A percentile compares a stretch with the other conserved stretches of the same genome.
These are phyloP conservation scores for Penicillium sp. DNA, from an alignment of 2,329 filamentous ascomycete species.

Conservation along the genomic window DNA sequence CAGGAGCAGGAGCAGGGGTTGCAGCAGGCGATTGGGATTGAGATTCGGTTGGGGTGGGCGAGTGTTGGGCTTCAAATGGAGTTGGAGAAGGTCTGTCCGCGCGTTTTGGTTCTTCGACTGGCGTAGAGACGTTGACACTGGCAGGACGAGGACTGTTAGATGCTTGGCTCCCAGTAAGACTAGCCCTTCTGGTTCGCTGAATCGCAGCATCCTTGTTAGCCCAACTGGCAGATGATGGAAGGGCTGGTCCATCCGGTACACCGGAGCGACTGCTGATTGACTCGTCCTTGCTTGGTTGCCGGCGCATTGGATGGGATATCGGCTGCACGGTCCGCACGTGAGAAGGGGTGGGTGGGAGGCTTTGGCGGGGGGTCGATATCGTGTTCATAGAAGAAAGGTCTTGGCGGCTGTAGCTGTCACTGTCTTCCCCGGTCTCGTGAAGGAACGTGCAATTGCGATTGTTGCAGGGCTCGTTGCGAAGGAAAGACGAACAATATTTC, in stretches of 20 bases:
- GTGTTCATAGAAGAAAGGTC: conserved; percentile 95
- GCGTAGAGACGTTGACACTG: conserved; percentile 46
- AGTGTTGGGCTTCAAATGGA: conserved; percentile 28
- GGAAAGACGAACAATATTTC: conserved; percentile 97
- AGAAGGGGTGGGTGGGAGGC: conserved; percentile 53
- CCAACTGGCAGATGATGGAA: conserved; percentile 94
- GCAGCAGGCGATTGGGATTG: conserved; percentile 8
- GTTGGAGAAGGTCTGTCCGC: conserved; percentile 32
- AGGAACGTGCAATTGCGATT: conserved; percentile 98
- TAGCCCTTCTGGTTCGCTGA: conserved; percentile 68
- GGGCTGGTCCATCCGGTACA: conserved; percentile 78
- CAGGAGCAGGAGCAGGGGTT: neutral
- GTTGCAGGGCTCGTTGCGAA: conserved; percentile 90
- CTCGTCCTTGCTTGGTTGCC: conserved; percentile 74
- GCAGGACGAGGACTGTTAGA: conserved; percentile 75
- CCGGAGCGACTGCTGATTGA: conserved; percentile 60
- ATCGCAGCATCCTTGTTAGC: conserved; percentile 68
- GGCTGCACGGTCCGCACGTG: conserved; percentile 55
- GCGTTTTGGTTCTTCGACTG: conserved; percentile 38
- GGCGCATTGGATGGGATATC: conserved; percentile 63
- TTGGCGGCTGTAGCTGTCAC: conserved; percentile 92
- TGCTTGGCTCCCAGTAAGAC: conserved; percentile 77
- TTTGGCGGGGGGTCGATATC: conserved; percentile 74
- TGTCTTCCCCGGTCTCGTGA: conserved; percentile 96
- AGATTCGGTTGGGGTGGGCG: conserved; percentile 26